Conservation (phyloP, 1,139 yeast genomes). For the Suhomyces chickasaworum region DNA sequence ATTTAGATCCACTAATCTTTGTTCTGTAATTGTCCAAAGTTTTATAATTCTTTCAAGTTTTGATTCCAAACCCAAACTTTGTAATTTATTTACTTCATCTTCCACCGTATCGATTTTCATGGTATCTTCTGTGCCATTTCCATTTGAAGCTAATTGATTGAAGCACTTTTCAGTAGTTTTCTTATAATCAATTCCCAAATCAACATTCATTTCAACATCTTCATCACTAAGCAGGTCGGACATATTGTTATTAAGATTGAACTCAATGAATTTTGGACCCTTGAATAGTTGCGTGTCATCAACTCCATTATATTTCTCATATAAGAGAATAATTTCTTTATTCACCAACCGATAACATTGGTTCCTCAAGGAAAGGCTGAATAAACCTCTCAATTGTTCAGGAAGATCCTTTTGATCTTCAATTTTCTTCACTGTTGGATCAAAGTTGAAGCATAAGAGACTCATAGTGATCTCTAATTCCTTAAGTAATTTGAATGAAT, state of each 20-base stretch:
- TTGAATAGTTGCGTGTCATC: slow-evolving; percentile 20
- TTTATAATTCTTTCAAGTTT: slow-evolving; percentile 58
- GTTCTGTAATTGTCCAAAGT: slow-evolving; percentile 64
- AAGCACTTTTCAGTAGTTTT: slow-evolving; percentile 15
- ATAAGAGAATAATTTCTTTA: slow-evolving; percentile 42
- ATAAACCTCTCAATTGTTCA: slow-evolving; percentile 48
- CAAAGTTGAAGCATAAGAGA: slow-evolving; percentile 56
- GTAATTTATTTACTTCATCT: slow-evolving; percentile 29
- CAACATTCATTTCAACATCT: slow-evolving; percentile 8
- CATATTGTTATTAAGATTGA: slow-evolving; percentile 19
- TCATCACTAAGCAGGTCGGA: slow-evolving; percentile 13
- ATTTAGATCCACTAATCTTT: slow-evolving; percentile 44
- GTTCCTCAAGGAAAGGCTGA: slow-evolving; percentile 55
- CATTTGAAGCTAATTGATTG: slow-evolving; percentile 8
- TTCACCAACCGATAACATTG: slow-evolving; percentile 65
- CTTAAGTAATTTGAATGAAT: slow-evolving; percentile 52
- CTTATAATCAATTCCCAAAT: slow-evolving; percentile 13
- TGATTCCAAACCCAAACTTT: slow-evolving; percentile 40
- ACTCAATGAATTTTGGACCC: slow-evolving; percentile 23
- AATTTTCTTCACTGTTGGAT: slow-evolving; percentile 33
- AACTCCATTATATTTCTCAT: slow-evolving; percentile 17
- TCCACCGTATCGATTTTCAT: slow-evolving; percentile 26
- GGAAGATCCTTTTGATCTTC: slow-evolving; percentile 53
- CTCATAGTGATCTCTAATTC: slow-evolving; percentile 76
- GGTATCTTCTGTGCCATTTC: slow-evolving; percentile 15